Evolutionary conservation across 2,329 filamentous ascomycete genomes (phyloP), one percentile per base, ranked within the genome.

Genomic region (Exophiala sideris): DNA sequence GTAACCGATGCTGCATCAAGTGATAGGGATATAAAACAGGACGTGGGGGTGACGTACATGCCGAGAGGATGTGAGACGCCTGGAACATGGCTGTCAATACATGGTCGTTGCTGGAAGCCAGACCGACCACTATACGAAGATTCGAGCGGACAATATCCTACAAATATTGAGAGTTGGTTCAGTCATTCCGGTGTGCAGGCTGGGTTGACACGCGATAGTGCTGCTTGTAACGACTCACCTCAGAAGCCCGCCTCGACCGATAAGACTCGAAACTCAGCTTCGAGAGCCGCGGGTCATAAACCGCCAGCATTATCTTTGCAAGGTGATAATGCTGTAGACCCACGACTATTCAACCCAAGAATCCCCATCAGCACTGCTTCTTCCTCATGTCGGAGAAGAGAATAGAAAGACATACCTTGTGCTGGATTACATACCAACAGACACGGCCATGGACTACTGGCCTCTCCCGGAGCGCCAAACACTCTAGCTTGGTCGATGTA

Each of bases 281-380:
- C 5, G 70, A 67, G 42, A 71, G 68, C 38, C 70, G 67, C 1
- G 72, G 72, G 52, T 74, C 73, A 56, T 75, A 73, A 57, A 73
- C 69, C 29, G 73, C 67, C 11, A 75, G 65, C 32, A 75, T 58
- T 20, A 74, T 71, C 21, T 71, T 69, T 8, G 71, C 71, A 67
- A 74, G 72, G 53, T 75, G 71, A 52, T 74, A 75, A 58, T 74
- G 72, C 56, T 75, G 72, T 67, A 74, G 42, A 10, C 52, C 57
- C 2, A 55, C 54, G 11, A 59, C 54, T 55, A 18, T 18, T 18
- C 16, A 18, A 18, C 16, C 16, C 16, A 18, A 18, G 3, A 18
- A 18, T 18, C 16, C 16, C 16, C 16, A 18, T 18, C 16, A 18
- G 16, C 16, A 18, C 16, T 18, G 16, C 16, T 18, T 3, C 16